Base-by-base conservation (phyloP, 345 rosid species). In the Xanthoceras sorbifolium region DNA sequence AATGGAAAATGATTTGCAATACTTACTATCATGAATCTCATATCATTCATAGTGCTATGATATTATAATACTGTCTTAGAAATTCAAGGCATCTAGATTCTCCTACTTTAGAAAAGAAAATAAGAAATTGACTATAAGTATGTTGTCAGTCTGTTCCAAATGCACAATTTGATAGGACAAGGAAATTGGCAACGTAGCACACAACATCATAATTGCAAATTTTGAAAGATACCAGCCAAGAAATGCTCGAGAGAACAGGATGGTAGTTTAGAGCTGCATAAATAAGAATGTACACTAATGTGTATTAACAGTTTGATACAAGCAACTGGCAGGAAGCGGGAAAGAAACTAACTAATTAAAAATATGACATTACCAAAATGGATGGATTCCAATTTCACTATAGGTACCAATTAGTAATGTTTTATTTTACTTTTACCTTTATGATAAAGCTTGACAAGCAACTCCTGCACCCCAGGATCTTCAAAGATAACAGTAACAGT, bases 381-480 rank as follows among this genome's bases (percentile, higher is more conserved):
- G 57, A 12, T 6, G 22, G 8, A 11, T 11, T 22, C 14, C 26
- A 64, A 12, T 57, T 20, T 57, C n/a, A 57, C 28, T 22, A 17
- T 8, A 57, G 1, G 62, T 1, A 9, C 28, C 62, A 23, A 62
- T 50, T 12, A 75, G 54, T 68, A 40, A 72, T 38, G n/a, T n/a
- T n/a, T n/a, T n/a, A n/a, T n/a, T n/a, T n/a, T n/a, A n/a, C n/a
- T 42, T 10, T 64, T 83, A 92, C 99, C 99, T 89, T 83, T 92
- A 17, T 90, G 99, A 87, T 94, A 96, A 82, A 94, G 94, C 87
- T 94, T 96, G 77, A 86, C 95, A 80, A 96, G 92, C 83, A 96
- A 82, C 78, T 92, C 97, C 80, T 91, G 90, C 83, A 96, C 98
- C 78, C 99, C 99, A 40, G 99, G 99, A 85, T 96, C 99, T 86